Conservation (phyloP, 1,284 basidiomycete species). For the Apiotrichum domesticum region DNA sequence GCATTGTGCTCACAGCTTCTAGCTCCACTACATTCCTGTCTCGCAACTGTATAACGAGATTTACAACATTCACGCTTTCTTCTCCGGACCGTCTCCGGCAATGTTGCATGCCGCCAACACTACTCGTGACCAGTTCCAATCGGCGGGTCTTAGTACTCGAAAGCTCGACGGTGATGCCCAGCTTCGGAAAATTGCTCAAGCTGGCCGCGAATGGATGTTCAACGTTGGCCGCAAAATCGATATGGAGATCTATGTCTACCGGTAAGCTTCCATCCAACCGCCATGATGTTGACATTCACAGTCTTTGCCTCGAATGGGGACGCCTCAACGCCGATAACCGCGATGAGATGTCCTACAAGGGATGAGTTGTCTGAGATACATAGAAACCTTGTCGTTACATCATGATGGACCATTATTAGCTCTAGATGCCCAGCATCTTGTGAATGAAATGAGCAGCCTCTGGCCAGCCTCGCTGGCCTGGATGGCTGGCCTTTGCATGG, state of each 20-base stretch:
- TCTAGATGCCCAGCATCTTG: no score
- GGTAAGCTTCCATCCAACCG: slow-evolving; percentile 31
- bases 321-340: slow-evolving; percentile 75
- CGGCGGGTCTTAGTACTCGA: slow-evolving; percentile 43
- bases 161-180: slow-evolving; percentile 63
- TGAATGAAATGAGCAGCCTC: no score
- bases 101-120: slow-evolving; percentile 55
- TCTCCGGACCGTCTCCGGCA: slow-evolving; percentile 67
- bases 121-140: slow-evolving; percentile 38
- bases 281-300: not conserved
- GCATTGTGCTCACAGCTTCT: no score
- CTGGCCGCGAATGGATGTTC: slow-evolving; percentile 83
- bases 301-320: slow-evolving; percentile 79
- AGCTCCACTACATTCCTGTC: slow-evolving; percentile 90
- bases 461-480: no score
- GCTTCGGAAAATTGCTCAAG: slow-evolving; percentile 71
- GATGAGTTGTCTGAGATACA: not conserved
- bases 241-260: slow-evolving; percentile 84
- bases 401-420: no score
- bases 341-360: slow-evolving; percentile 55
- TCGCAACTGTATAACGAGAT: slow-evolving; percentile 79
- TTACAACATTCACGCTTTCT: slow-evolving; percentile 85
- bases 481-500: no score
- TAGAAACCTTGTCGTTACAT: no score
- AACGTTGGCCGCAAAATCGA: slow-evolving; percentile 72